A percentile compares a stretch with the other conserved stretches of the same genome.
These are phyloP conservation scores for Omphalea diandra DNA, from an alignment of 441 rosid species.

Conservation along the genomic window DNA sequence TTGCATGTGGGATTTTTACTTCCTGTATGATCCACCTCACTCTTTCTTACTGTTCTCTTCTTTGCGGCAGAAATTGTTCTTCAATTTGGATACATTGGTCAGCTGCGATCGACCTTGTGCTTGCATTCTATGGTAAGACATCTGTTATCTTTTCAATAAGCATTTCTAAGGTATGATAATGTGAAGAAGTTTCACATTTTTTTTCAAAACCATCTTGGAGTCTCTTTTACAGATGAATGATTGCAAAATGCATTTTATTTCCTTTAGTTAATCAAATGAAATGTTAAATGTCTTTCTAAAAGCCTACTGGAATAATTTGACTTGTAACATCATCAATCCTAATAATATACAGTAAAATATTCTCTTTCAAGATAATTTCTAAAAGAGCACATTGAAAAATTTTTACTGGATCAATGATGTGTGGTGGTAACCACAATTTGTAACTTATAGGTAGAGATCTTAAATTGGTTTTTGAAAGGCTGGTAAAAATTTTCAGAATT, in stretches of 20 bases:
- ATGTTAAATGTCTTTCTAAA: not conserved
- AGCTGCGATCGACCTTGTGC: constrained; percentile 74
- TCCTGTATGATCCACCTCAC: constrained; percentile 6
- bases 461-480: not conserved
- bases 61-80: constrained; percentile 71
- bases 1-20: not conserved
- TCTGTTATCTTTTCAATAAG: constrained; percentile 13
- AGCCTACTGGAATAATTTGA: not conserved
- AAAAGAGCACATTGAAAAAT: too few species aligned
- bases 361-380: not conserved
- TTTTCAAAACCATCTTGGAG: not conserved
- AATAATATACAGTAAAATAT: not conserved
- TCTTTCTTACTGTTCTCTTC: constrained; percentile 14
- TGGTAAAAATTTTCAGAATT: too few species aligned
- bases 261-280: not conserved
- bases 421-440: not conserved
- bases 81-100: constrained; percentile 78
- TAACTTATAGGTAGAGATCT: not conserved
- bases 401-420: too few species aligned
- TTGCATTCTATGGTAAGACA: constrained; percentile 66
- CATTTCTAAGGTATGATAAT: not conserved
- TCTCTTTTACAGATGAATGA: not conserved
- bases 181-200: not conserved
- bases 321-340: not conserved
- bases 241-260: not conserved